Evolutionary conservation across 495 filamentous ascomycete genomes (phyloP), one percentile per base, ranked within the genome.

Genomic region (Aspergillus kassunensis): DNA sequence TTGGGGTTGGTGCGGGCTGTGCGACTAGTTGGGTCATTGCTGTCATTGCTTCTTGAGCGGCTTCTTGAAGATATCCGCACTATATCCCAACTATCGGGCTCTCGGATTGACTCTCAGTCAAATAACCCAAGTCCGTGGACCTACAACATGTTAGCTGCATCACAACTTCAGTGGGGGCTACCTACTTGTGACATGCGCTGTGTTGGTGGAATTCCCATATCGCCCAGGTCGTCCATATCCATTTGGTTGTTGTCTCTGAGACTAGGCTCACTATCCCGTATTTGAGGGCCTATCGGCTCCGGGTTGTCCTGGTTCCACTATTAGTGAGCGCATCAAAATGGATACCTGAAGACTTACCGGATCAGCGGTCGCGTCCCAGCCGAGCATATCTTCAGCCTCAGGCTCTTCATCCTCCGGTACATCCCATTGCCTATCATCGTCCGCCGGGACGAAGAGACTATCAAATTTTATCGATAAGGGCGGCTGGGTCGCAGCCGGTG

Each of bases 21-120:
- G 91, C 91, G 18, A 95, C 91, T 12, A 95, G 83, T 57, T 96
- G 89, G 85, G 71, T 91, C 31, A 79, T 79, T 51, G 72, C 80
- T 34, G 71, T 91, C 31, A 79, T 79, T 51, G 72, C 80, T 34
- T 58, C 58, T 16, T 69, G 67, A 68, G 39, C 37, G 8, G 12
- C 44, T 44, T 42, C n/a, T n/a, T n/a, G n/a, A n/a, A n/a, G n/a
- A n/a, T n/a, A n/a, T n/a, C n/a, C n/a, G n/a, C n/a, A n/a, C n/a
- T n/a, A n/a, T n/a, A n/a, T n/a, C n/a, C n/a, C n/a, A n/a, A n/a
- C n/a, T n/a, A n/a, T n/a, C n/a, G n/a, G n/a, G n/a, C n/a, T n/a
- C n/a, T n/a, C n/a, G n/a, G n/a, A n/a, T n/a, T 27, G 6, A 16
- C 4, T 19, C 27, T 70, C 58, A 76, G 42, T 76, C 73, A 54